Evolutionary conservation across 108 stramenopile species (phyloP).

Genomic region (Ochromonas danica): DNA sequence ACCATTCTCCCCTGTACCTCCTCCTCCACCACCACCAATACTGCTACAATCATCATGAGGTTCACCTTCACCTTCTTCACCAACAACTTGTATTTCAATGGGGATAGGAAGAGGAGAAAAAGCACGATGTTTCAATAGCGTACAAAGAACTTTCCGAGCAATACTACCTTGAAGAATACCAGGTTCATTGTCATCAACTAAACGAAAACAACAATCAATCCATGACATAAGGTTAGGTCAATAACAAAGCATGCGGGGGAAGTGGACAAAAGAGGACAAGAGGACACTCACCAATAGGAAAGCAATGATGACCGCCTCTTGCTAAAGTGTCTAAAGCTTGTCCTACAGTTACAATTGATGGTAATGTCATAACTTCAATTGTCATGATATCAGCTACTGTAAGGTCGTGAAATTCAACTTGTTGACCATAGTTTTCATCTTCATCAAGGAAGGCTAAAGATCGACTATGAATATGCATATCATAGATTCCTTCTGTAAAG

Average conservation of each 20-base stretch:
- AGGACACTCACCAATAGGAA: not conserved
- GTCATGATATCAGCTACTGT: constrained; percentile 62
- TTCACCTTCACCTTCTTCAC: too few relatives aligned
- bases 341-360: constrained; percentile 43
- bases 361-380: constrained; percentile 43
- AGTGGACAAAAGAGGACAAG: not conserved
- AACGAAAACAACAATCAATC: constrained; percentile 81
- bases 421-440: constrained; percentile 76
- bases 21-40: too few relatives aligned
- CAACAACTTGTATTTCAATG: too few relatives aligned
- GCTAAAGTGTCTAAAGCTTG: constrained; percentile 58
- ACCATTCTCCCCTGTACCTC: too few relatives aligned
- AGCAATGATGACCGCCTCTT: constrained; percentile 44
- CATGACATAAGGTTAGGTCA: too few relatives aligned
- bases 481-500: constrained; percentile 95
- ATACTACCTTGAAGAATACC: constrained; percentile 81
- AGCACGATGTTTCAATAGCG: constrained; percentile 37
- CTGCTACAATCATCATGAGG: not conserved
- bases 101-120: not conserved
- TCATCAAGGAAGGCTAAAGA: constrained; percentile 83
- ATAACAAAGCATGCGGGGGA: too few relatives aligned
- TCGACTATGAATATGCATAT: constrained; percentile 68
- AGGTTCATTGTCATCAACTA: constrained; percentile 83
- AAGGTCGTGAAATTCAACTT: constrained; percentile 22
- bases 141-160: constrained; percentile 74